Evolutionary conservation across 129 eudicot species (phyloP), one percentile per base, ranked within the genome.

Genomic region (Ambrosia trifida): DNA sequence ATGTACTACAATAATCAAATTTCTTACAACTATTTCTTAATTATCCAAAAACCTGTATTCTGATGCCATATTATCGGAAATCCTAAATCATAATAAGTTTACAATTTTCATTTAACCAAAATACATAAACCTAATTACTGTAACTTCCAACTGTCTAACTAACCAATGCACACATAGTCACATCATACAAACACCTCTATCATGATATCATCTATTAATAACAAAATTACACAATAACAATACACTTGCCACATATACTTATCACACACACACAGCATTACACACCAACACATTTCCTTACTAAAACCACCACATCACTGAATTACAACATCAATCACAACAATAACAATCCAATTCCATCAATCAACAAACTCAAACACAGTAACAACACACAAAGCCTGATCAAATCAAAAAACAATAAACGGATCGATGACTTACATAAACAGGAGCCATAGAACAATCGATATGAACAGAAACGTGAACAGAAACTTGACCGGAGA

Each of bases 401-500:
- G 11, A 81, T 36, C 43, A 16, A 33, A 73, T 45, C 7, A 11
- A 19, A 68, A 0, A 38, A 40, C 17, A 18, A 38, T 3, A 17
- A 31, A 35, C 40, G 7, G 53, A 53, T 9, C 20, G 47, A 38
- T 30, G 43, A 81, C 96, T 83, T 61, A 92, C 98, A 80, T 83
- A 81, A 92, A 92, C 46, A 87, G 76, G 38, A 89, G 87, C 98
- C 98, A 92, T 76, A 89, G 69, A 31, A 87, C 81, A 81, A 92
- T 83, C 69, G 98, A 92, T 32, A 87, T 73, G 73, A 86, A 83
- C 40, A 92, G 78, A 81, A 92, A 92, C 71, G 89, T 87, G 47
- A 89, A 92, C 75, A 92, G 38, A 75, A 92, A 92, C 41, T 85
- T 88, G 70, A 85, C 96, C 81, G 98, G 98, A 12, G 98, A 92